These are phyloP conservation scores for Talaromyces sp. DNA, from an alignment of 2,329 filamentous ascomycete genomes.

Conservation along the genomic window DNA sequence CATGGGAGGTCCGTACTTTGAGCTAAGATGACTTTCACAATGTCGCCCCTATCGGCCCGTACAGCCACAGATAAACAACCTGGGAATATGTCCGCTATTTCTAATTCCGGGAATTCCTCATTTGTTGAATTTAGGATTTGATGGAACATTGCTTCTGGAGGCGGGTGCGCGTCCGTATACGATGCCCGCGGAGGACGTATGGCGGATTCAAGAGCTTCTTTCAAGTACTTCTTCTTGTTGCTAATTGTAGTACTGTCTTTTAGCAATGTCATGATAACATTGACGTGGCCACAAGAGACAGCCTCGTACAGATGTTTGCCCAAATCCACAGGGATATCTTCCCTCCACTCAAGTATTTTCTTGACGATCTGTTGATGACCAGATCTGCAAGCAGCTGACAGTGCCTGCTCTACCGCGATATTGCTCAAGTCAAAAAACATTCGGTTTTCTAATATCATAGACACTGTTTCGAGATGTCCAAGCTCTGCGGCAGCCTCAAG, in stretches of 20 bases:
- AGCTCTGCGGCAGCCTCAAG: no score
- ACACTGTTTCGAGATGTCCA: background rate
- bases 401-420: background rate
- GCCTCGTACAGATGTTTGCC: background rate
- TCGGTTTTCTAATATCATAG: background rate
- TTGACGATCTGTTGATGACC: background rate
- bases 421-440: background rate
- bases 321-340: background rate
- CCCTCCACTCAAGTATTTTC: background rate
- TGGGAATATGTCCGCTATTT: background rate
- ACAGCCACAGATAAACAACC: background rate
- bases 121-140: background rate
- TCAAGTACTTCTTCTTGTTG: background rate
- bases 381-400: background rate
- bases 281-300: background rate
- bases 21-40: background rate
- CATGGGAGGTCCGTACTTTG: background rate
- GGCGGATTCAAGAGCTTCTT: background rate
- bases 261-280: background rate
- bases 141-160: background rate
- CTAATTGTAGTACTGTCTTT: background rate
- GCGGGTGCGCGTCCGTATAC: no score
- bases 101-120: background rate
- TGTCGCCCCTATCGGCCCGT: background rate
- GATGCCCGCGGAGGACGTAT: background rate